These are phyloP conservation scores for Amphibolis antarctica DNA, from an alignment of 106 monocot genomes.

Conservation along the genomic window DNA sequence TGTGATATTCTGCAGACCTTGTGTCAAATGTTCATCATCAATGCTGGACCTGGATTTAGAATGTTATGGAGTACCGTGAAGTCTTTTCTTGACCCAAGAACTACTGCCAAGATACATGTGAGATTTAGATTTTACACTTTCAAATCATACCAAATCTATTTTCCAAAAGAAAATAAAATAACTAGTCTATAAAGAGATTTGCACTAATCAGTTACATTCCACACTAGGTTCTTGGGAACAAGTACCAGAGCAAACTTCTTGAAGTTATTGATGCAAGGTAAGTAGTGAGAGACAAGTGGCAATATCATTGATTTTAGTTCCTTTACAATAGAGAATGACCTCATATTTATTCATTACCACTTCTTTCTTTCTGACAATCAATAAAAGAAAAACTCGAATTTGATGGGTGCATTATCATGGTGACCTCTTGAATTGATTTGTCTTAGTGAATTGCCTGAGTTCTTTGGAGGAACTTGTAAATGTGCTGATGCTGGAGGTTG, in stretches of 20 bases:
- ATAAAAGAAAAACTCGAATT: too few relatives aligned
- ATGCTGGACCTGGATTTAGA: slow-evolving; percentile 33
- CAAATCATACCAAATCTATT: background rate
- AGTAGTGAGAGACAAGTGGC: too few relatives aligned
- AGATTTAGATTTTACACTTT: background rate
- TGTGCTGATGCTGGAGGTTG: slow-evolving; percentile 58
- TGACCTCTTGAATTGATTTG: slow-evolving; percentile 1
- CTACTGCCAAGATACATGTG: slow-evolving; percentile 34
- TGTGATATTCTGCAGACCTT: slow-evolving; percentile 13
- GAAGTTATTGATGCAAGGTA: slow-evolving; percentile 21
- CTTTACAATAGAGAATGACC: too few relatives aligned
- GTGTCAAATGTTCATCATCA: slow-evolving; percentile 24
- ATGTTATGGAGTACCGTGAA: slow-evolving; percentile 27
- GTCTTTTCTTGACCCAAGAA: slow-evolving; percentile 28
- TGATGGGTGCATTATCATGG: too few relatives aligned
- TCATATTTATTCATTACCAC: too few relatives aligned
- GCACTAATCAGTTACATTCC: background rate
- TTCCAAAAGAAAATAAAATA: background rate
- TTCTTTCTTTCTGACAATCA: too few relatives aligned
- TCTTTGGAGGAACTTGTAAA: slow-evolving; percentile 83
- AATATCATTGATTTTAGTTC: too few relatives aligned
- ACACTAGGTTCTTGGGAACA: slow-evolving; percentile 22
- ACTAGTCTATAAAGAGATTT: too few relatives aligned
- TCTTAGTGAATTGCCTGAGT: slow-evolving; percentile 83
- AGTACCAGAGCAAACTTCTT: slow-evolving; percentile 25